Conservation (phyloP, 768 basidiomycete species). For the Pseudohyphozyma bogoriensis region DNA sequence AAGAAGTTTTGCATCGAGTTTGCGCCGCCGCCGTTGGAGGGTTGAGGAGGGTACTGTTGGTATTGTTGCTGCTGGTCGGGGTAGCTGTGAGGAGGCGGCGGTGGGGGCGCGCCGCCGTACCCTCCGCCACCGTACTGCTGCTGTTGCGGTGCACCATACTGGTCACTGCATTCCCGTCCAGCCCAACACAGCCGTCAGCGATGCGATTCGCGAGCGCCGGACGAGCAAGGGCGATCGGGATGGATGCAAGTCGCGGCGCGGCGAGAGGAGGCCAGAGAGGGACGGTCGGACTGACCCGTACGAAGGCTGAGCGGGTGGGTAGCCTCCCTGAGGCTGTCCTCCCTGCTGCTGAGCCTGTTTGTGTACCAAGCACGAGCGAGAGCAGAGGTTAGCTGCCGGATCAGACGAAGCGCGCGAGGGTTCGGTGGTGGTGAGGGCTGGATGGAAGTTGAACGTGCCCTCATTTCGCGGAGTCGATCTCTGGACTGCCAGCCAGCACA, state of each 20-base stretch:
- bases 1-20: conserved; percentile 20
- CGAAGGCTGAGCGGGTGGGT: too few species aligned
- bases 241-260: too few species aligned
- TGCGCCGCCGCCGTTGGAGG: conserved; percentile 8
- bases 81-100: conserved; percentile 2
- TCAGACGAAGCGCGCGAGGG: background rate
- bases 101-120: background rate
- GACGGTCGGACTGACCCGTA: too few species aligned
- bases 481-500: too few species aligned
- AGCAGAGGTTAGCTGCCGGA: too few species aligned
- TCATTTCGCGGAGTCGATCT: conserved; percentile 25
- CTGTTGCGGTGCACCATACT: conserved; percentile 4
- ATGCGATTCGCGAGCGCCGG: too few species aligned
- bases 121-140: conserved; percentile 16
- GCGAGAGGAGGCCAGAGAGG: too few species aligned
- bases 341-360: conserved; percentile 1
- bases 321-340: conserved; percentile 9
- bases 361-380: background rate
- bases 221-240: too few species aligned
- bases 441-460: background rate
- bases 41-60: conserved; percentile 9
- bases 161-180: too few species aligned
- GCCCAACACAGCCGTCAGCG: too few species aligned
- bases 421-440: background rate
- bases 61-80: conserved; percentile 7